Percentiles rank a stretch among this genome's conserved stretches.
Conservation (phyloP, 495 filamentous ascomycete species). For the Neurospora tetraspora region DNA sequence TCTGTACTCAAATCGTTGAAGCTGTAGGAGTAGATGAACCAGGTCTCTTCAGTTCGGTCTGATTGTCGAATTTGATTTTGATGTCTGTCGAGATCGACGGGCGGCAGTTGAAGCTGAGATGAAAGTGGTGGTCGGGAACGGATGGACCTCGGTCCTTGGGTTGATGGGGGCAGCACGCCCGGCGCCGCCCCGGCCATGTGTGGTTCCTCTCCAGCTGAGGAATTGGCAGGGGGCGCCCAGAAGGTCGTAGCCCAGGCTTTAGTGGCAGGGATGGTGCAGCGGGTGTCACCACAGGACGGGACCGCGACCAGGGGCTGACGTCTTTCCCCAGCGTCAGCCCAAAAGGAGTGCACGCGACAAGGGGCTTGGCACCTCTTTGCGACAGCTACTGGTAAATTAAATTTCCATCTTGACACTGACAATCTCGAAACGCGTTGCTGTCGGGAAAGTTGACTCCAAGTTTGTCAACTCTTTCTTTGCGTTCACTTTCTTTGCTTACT, state of each 20-base stretch:
- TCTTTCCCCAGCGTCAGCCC: conserved; percentile 3
- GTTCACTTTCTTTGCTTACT: conserved; percentile 9
- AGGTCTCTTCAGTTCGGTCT: not conserved
- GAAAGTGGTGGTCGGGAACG: not conserved
- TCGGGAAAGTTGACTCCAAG: not conserved
- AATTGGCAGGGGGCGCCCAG: not conserved
- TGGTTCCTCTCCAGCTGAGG: not conserved
- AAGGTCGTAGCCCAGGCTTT: not conserved
- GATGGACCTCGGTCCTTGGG: not conserved
- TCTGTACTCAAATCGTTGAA: not conserved
- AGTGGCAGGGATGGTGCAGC: not conserved
- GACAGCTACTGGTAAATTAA: not conserved
- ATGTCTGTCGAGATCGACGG: not conserved
- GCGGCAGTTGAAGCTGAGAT: not conserved
- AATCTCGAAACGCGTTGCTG: conserved; percentile 2
- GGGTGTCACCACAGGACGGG: not conserved
- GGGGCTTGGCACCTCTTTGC: not conserved
- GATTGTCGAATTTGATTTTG: not conserved
- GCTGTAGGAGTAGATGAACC: not conserved
- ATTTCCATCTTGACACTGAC: not conserved
- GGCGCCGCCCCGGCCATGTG: not conserved
- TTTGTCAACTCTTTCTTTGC: not conserved
- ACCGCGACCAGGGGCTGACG: conserved; percentile 9
- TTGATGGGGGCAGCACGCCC: not conserved
- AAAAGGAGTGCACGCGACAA: conserved; percentile 8